Conservation (phyloP, 1,284 basidiomycete species). For the Serendipita sp. region DNA sequence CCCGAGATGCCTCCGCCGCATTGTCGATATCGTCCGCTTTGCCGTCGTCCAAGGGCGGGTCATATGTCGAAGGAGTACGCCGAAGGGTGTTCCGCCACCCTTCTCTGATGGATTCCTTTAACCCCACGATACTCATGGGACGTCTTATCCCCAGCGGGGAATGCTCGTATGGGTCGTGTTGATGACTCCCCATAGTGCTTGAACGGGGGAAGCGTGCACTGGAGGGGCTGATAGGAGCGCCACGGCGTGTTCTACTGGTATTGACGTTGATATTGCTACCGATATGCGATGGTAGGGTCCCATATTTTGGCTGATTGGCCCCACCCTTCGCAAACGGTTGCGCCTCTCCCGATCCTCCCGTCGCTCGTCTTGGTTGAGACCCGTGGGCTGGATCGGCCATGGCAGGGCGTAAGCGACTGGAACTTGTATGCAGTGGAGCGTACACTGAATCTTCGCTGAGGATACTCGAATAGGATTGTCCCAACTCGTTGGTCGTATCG, state of each 20-base stretch:
- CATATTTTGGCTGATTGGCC: not conserved
- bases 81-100: not conserved
- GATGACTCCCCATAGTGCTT: not conserved
- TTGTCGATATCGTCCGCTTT: slow-evolving; percentile 25
- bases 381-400: not conserved
- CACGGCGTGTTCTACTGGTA: not conserved
- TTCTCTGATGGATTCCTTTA: not conserved
- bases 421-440: not conserved
- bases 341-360: not conserved
- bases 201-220: not conserved
- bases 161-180: not conserved
- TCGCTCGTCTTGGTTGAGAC: not conserved
- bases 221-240: not conserved
- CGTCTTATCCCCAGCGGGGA: not conserved
- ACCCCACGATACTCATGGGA: not conserved
- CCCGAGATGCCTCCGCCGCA: slow-evolving; percentile 42
- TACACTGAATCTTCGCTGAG: slow-evolving; percentile 1
- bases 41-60: slow-evolving; percentile 31
- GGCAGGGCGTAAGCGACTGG: not conserved
- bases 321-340: not conserved
- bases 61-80: slow-evolving; percentile 61
- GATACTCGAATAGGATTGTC: not conserved
- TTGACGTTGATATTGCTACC: not conserved
- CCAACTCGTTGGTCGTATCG: not conserved
- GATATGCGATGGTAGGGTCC: not conserved